phyloP scores from a whole-genome alignment of 768 basidiomycete species.

The Arthromyces matolae region DNA sequence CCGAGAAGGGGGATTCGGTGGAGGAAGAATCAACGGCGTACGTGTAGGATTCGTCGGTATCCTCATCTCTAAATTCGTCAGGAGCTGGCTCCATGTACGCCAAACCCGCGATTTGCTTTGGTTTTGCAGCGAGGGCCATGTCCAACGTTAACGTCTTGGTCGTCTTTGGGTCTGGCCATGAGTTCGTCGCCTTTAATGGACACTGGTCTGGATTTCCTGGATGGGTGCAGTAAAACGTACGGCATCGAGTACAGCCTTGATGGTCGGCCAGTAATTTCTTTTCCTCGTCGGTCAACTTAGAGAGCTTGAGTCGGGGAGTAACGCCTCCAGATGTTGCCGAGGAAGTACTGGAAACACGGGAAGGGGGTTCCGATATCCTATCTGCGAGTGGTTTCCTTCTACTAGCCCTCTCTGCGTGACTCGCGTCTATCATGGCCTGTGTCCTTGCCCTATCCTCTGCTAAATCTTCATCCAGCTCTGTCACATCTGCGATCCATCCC shows the following conservation, averaged over 20 bases:
- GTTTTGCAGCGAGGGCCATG: background rate
- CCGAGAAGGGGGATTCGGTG: background rate
- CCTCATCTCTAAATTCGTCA: background rate
- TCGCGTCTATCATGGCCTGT: background rate
- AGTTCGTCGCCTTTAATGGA: background rate
- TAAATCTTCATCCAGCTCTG: background rate
- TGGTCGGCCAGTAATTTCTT: background rate
- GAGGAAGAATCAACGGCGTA: no score
- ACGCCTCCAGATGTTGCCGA: background rate
- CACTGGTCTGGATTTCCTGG: background rate
- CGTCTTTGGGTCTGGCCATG: background rate
- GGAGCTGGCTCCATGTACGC: background rate
- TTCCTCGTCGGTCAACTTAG: no score
- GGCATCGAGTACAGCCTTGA: no score
- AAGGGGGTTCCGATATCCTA: background rate
- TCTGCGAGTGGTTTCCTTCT: background rate
- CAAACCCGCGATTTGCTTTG: background rate
- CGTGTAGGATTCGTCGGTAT: conserved; percentile 1
- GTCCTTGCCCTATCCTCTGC: background rate
- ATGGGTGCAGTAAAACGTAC: background rate
- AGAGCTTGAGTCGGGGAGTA: background rate
- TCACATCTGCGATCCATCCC: background rate
- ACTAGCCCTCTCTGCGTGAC: background rate
- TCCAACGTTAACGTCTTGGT: background rate
- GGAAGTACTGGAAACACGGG: background rate